phyloP scores from a whole-genome alignment of 108 stramenopile genomes.

The Nannochloropsis salina region DNA sequence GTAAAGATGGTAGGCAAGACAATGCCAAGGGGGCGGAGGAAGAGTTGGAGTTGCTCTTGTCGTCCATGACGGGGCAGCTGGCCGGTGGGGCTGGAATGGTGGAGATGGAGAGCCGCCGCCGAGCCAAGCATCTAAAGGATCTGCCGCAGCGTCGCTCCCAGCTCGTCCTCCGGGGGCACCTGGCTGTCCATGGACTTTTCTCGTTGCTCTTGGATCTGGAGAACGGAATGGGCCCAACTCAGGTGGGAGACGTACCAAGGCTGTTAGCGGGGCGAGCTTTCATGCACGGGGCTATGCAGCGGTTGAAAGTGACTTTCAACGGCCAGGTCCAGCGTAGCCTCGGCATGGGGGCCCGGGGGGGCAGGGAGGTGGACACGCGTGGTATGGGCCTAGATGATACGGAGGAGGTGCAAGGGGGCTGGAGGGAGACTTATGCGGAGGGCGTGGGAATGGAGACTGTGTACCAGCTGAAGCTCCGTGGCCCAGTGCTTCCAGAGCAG shows the following conservation, averaged over 20 bases:
- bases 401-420: neutral
- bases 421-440: no score
- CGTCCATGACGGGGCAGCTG: neutral
- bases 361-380: neutral
- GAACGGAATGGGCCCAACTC: neutral
- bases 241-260: neutral
- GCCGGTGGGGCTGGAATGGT: neutral
- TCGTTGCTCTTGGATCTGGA: neutral
- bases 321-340: neutral
- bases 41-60: neutral
- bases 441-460: neutral
- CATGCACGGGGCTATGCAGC: neutral
- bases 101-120: neutral
- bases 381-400: neutral
- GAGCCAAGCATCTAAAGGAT: neutral
- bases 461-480: neutral
- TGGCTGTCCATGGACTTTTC: neutral
- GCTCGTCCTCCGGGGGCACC: neutral
- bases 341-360: neutral
- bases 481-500: neutral
- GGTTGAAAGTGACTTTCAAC: neutral
- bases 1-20: neutral
- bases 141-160: neutral
- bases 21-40: neutral
- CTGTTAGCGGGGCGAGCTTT: neutral